Evolutionary conservation across 192 early-diverging fungal genomes (phyloP), one percentile per base, ranked within the genome.

Genomic region (Linderina pennispora): DNA sequence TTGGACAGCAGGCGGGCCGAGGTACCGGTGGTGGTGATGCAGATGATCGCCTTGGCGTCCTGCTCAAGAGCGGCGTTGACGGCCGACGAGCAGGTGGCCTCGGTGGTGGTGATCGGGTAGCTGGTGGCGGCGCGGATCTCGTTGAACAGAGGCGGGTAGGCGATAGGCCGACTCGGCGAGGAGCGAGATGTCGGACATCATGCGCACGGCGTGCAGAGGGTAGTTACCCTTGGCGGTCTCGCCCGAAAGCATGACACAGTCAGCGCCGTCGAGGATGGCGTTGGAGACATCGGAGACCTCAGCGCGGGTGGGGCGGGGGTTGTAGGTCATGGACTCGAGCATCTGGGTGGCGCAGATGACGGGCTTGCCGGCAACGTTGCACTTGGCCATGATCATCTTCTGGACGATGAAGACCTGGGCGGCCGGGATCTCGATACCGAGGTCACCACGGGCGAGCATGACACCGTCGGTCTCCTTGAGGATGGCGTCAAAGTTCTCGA

Each of bases 341-440:
- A 98, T 98, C 79, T 98, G 95, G 24, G 95, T 98, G 38, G 95
- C 95, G 53, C 88, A 91, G 32, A 96, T 87, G 32, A 95, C 95
- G 21, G 91, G 93, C 77, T 96, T 98, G 38, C 92, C 95, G 25
- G 86, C 92, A 36, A 91, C 62, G 56, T 98, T 98, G 74, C 93
- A 95, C 77, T 98, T 97, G 49, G 92, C 82, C 53, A 89, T 98
- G 80, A 98, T 96, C 90, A 93, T 95, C 79, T 98, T 98, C 59
- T 98, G 95, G 55, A 79, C 88, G 53, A 92, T 80, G 58, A 90
- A 90, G 1, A 92, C 93, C 59, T 88, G 81, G 48, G 92, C 88
- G 18, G 90, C 81, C 19, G 94, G 96, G 42, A 97, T 94, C 74
- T 98, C 96, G 24, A 97, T 93, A 48, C 96, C 96, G 40, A 98